phyloP scores from a whole-genome alignment of 371 early-diverging fungal species.

The Mucor irregularis region DNA sequence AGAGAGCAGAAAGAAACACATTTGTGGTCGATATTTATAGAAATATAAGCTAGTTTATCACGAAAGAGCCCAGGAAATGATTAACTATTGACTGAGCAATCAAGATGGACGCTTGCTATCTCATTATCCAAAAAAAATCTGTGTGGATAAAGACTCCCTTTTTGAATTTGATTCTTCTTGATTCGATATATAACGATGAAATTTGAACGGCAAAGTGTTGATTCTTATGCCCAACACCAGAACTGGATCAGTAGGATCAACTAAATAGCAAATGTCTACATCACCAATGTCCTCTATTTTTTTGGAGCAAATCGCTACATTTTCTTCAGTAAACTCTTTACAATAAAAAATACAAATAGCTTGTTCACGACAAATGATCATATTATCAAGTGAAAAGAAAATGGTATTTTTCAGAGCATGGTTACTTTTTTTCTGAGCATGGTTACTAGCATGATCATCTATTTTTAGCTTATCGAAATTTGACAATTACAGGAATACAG shows the following conservation, averaged over 20 bases:
- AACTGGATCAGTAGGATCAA: conserved; percentile 19
- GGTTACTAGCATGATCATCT: conserved; percentile 2
- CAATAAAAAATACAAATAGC: conserved; percentile 19
- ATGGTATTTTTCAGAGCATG: conserved; percentile 6
- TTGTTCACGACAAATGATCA: conserved; percentile 13
- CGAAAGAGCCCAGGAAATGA: too few relatives aligned
- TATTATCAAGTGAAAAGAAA: conserved; percentile 11
- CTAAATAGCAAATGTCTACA: conserved; percentile 19
- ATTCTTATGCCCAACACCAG: conserved; percentile 8
- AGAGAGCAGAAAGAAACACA: too few relatives aligned
- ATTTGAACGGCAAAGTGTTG: conserved; percentile 11
- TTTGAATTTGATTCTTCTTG: conserved; percentile 9
- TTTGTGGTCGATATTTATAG: too few relatives aligned
- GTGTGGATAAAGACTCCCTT: too few relatives aligned
- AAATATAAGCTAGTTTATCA: too few relatives aligned
- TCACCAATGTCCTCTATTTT: conserved; percentile 6
- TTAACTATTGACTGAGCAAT: too few relatives aligned
- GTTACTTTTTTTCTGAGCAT: neutral
- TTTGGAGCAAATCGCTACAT: neutral
- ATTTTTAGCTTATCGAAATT: conserved; percentile 5
- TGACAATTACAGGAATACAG: conserved; percentile 2
- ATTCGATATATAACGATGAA: conserved; percentile 8
- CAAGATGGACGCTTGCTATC: too few relatives aligned
- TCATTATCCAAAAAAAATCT: too few relatives aligned
- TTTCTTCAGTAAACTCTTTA: conserved; percentile 5